Percentiles rank a stretch among this genome's conserved stretches.
Conservation (phyloP, 192 early-diverging fungal species). For the Diversispora epigaea region DNA sequence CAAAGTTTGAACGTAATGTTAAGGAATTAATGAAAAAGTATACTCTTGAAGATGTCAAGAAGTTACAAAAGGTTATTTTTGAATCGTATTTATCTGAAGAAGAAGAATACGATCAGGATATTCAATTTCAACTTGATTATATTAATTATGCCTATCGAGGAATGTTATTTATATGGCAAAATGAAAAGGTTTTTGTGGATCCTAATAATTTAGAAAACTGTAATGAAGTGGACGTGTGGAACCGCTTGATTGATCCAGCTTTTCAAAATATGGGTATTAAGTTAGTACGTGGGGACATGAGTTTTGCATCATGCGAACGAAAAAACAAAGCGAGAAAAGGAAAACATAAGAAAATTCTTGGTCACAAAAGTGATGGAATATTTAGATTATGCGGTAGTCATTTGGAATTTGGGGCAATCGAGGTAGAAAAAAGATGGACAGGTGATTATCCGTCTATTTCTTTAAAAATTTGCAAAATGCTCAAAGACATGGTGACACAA, state of each 20-base stretch:
- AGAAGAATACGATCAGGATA: background rate
- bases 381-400: background rate
- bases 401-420: background rate
- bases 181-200: background rate
- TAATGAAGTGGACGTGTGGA: background rate
- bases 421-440: background rate
- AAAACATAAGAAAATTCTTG: background rate
- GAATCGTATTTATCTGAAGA: background rate
- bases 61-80: background rate
- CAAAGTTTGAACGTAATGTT: background rate
- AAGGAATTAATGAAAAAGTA: background rate
- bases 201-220: background rate
- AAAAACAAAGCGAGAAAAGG: background rate
- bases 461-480: background rate
- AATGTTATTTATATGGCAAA: background rate
- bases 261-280: background rate
- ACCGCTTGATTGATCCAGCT: background rate
- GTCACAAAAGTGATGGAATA: background rate
- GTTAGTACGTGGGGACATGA: conserved; percentile 1
- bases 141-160: conserved; percentile 10
- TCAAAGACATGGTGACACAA: background rate
- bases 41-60: background rate
- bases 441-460: background rate
- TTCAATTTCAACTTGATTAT: background rate
- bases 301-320: background rate